phyloP scores from a whole-genome alignment of 495 filamentous ascomycete genomes.

The Hyaloscypha hepaticicola region DNA sequence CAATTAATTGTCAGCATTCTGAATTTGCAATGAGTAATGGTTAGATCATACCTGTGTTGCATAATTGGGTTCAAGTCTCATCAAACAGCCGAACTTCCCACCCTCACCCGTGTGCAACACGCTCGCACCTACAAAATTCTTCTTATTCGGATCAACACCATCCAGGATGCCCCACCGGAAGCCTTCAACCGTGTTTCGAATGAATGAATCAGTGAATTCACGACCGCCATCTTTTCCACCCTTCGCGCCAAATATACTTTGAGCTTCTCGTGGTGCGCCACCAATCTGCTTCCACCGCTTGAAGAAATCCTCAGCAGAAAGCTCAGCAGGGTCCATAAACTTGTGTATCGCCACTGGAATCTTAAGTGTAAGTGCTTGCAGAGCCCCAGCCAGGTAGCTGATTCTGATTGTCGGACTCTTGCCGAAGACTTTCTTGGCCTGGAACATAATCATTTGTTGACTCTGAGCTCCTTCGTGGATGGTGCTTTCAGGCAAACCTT shows the following conservation, averaged over 20 bases:
- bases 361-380: constrained; percentile 90
- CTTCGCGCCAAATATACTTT: constrained; percentile 76
- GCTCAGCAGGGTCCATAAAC: constrained; percentile 88
- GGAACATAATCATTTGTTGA: constrained; percentile 93
- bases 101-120: constrained; percentile 79
- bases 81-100: constrained; percentile 90
- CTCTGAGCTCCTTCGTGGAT: constrained; percentile 74
- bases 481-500: constrained; percentile 81
- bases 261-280: constrained; percentile 78
- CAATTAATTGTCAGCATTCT: constrained; percentile 7
- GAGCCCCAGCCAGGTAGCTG: constrained; percentile 87
- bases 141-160: constrained; percentile 82
- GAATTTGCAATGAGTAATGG: not conserved
- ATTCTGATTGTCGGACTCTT: constrained; percentile 90
- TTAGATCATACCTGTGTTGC: constrained; percentile 67
- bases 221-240: constrained; percentile 45
- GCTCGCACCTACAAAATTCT: constrained; percentile 91
- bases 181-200: constrained; percentile 66
- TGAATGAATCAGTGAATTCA: constrained; percentile 55
- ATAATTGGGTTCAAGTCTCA: constrained; percentile 94
- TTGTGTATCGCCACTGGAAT: constrained; percentile 88
- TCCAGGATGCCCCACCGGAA: constrained; percentile 87
- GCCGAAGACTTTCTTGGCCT: constrained; percentile 76
- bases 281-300: constrained; percentile 99
- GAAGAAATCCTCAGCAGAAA: constrained; percentile 92